Base-by-base conservation (phyloP, 2,329 filamentous ascomycete species). In the Septoria petroselini region DNA sequence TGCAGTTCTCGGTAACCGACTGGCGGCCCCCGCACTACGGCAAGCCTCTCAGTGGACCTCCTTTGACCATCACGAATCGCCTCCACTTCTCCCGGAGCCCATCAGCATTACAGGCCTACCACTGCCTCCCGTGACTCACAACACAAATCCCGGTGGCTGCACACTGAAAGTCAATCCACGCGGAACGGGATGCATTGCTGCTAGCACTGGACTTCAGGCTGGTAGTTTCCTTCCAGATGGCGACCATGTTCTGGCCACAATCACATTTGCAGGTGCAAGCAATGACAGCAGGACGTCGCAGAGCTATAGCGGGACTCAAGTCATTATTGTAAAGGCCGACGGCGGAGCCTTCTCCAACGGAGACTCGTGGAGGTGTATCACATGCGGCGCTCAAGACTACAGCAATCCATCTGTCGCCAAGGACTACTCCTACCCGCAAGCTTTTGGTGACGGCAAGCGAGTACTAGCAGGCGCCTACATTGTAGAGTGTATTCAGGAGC, bases 321-420 rank as follows among this genome's bases (percentile, higher is more conserved):
- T 76, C 3, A 66, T 77, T 29, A 51, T 76, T 4, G 62, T 76
- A 54, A 75, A 73, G 53, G 53, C 68, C 0, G 70, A 76, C 46
- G 68, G 66, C 1, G 69, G 60, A 2, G 65, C 49, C 0, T 77
- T 76, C 35, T 39, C 63, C 1, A 75, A 72, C 42, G 74, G 74
- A 0, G 72, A 75, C 51, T 41, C 68, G 0, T 77, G 73, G 73
- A 76, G 74, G 53, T 76, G 74, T 45, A 45, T 77, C 3, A 76
- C 66, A 23, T 77, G 74, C 46, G 73, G 69, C 1, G 64, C 70
- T 0, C 54, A 41, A 2, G 55, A 60, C n/a, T 41, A 52, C 23
- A 71, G 73, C 38, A 62, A 62, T 5, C 43, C 59, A 2, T 47
- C 52, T 14, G 43, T 54, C 1, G 15, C 47, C 25, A 45, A 56